These are phyloP conservation scores for Pleurotus giganteus DNA, from an alignment of 768 basidiomycete genomes.

Conservation along the genomic window DNA sequence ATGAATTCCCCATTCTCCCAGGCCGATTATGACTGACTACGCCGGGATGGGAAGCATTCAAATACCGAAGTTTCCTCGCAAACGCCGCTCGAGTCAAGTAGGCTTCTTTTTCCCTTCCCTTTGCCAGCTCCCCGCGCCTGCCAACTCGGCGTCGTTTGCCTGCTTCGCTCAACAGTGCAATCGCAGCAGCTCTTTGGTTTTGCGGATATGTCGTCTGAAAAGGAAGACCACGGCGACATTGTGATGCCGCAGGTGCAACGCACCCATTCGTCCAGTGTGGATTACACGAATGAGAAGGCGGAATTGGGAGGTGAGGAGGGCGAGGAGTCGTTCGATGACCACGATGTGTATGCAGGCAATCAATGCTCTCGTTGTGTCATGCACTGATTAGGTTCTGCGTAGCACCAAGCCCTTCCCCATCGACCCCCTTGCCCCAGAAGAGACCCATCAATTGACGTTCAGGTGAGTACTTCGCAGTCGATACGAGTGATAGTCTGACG, in stretches of 20 bases:
- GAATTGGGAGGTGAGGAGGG: constrained; percentile 21
- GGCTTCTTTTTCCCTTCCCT: background rate
- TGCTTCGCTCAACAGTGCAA: background rate
- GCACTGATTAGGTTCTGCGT: too few species aligned
- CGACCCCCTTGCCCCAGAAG: constrained; percentile 43
- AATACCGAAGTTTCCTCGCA: background rate
- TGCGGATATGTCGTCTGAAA: background rate
- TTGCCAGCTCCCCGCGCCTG: background rate
- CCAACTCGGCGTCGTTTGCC: background rate
- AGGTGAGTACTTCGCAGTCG: constrained; percentile 25
- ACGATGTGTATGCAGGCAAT: constrained; percentile 34
- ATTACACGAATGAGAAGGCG: constrained; percentile 25
- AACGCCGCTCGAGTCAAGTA: constrained; percentile 3
- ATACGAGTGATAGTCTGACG: background rate
- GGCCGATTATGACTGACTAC: background rate
- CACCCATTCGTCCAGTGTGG: constrained; percentile 6
- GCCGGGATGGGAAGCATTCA: background rate
- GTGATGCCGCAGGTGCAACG: constrained; percentile 6
- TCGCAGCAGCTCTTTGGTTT: background rate
- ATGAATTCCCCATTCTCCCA: background rate
- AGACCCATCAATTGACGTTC: constrained; percentile 52
- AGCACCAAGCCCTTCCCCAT: constrained; percentile 53
- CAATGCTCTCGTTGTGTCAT: background rate
- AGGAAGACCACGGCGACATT: background rate
- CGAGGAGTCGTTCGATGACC: constrained; percentile 30